Evolutionary conservation across 2,329 filamentous ascomycete genomes (phyloP), one percentile per base, ranked within the genome.

Genomic region (Cytospora mali): DNA sequence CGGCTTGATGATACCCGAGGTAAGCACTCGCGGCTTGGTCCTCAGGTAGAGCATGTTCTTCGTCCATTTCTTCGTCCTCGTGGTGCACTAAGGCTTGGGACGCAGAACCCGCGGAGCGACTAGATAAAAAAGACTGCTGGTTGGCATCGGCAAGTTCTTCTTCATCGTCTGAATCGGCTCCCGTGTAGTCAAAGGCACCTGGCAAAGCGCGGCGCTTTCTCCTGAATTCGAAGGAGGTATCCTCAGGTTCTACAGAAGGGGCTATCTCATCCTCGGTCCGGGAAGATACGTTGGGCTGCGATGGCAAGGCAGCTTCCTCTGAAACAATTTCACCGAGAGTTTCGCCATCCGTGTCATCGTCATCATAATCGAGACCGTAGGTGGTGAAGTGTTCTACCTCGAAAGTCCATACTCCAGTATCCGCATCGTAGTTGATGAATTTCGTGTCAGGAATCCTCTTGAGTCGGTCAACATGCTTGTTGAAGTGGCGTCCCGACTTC

Each of bases 381-480:
- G 93, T 97, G 1, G 94, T 98, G 75, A 96, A 99, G 75, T 99
- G 95, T 71, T 94, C 88, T n/a, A 99, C 95, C 11, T 82, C 87
- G 79, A 99, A 99, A 16, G 86, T 85, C 96, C 96, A 99, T 53
- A 91, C 84, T 58, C 94, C 95, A 58, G 88, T 93, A 1, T 91
- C 82, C 62, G 82, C 80, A 67, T 96, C 85, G 75, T 97, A 99
- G 70, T 83, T 82, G 69, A 93, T 81, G 70, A 97, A 98, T 4
- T 87, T 86, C 0, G 95, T 98, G 73, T 92, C 89, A 10, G 80
- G 79, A 42, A 97, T 92, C 63, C 84, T 86, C 80, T 88, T 90
- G 27, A 99, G 85, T 59, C 91, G 89, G 65, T 89, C 86, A 61
- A 97, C 78, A 75, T 99, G 95, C 76, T 93, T 96, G 42, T 88